Percentiles rank a stretch among this genome's conserved stretches.
These are phyloP conservation scores for Hemisphaericaspora xylofermentans DNA, from an alignment of 1,139 yeast species.

Conservation along the genomic window DNA sequence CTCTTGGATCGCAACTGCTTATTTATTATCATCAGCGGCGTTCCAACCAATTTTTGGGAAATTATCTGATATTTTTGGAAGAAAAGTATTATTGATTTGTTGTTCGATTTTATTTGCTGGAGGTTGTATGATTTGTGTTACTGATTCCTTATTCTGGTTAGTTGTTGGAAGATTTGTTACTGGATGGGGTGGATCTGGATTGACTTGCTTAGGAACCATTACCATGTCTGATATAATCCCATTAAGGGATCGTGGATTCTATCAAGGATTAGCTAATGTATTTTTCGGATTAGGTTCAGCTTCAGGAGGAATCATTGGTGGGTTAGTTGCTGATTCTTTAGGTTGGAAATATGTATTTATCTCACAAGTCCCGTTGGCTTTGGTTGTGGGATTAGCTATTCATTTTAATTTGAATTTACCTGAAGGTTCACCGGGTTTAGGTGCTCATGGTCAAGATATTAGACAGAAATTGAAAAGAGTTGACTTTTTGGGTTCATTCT, in stretches of 20 bases:
- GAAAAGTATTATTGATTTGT: constrained; percentile 45
- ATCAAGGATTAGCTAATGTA: constrained; percentile 52
- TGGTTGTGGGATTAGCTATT: constrained; percentile 44
- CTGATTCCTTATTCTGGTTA: constrained; percentile 43
- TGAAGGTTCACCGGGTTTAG: constrained; percentile 49
- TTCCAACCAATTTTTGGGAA: constrained; percentile 79
- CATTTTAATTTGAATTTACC: constrained; percentile 43
- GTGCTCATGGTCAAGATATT: constrained; percentile 37
- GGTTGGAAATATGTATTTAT: constrained; percentile 76
- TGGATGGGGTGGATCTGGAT: constrained; percentile 60
- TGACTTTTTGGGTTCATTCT: constrained; percentile 70
- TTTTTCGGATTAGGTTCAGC: constrained; percentile 54
- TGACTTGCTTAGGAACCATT: constrained; percentile 50
- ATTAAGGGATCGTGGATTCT: constrained; percentile 51
- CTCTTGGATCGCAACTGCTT: constrained; percentile 50
- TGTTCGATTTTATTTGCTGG: constrained; percentile 38
- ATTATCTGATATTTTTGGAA: constrained; percentile 81
- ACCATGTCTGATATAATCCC: constrained; percentile 54
- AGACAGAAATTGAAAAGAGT: constrained; percentile 52
- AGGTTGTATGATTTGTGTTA: constrained; percentile 43
- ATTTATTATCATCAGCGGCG: constrained; percentile 43
- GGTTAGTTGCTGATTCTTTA: constrained; percentile 62
- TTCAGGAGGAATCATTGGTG: constrained; percentile 62
- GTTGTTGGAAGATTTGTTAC: constrained; percentile 58
- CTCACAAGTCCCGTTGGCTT: constrained; percentile 61